Conservation (phyloP, 768 basidiomycete genomes). For the Trametes villosa region DNA sequence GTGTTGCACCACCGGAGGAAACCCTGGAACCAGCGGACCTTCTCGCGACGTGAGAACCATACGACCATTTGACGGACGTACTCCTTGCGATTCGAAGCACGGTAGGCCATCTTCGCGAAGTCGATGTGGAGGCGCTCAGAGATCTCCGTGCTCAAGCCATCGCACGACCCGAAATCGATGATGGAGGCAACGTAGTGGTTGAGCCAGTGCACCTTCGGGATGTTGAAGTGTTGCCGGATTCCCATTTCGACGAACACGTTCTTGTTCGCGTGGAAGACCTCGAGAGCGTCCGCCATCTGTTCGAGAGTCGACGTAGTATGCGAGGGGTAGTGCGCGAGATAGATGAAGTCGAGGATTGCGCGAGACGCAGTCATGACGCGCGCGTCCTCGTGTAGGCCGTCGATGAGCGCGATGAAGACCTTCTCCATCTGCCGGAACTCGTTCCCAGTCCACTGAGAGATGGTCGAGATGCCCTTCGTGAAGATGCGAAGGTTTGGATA, state of each 20-base stretch:
- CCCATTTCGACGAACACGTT: constrained; percentile 40
- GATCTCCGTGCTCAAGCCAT: constrained; percentile 36
- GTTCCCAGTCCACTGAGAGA: constrained; percentile 48
- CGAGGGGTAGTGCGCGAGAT: constrained; percentile 29
- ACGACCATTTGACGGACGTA: constrained; percentile 32
- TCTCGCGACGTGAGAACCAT: constrained; percentile 27
- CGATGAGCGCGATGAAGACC: constrained; percentile 32
- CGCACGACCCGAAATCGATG: constrained; percentile 22
- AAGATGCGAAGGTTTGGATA: constrained; percentile 28
- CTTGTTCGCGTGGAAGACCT: constrained; percentile 41
- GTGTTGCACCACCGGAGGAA: too few relatives aligned
- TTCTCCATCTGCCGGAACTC: constrained; percentile 42
- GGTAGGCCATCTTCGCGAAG: constrained; percentile 22
- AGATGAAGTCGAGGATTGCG: constrained; percentile 16
- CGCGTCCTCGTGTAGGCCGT: constrained; percentile 21
- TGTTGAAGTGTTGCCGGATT: constrained; percentile 29
- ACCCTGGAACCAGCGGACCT: too few relatives aligned
- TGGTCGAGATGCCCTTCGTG: constrained; percentile 45
- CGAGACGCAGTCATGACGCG: constrained; percentile 29
- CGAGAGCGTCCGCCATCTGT: background rate
- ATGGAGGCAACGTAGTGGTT: constrained; percentile 28
- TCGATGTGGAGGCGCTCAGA: constrained; percentile 27
- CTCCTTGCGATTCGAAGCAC: constrained; percentile 30
- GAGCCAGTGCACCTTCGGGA: constrained; percentile 34
- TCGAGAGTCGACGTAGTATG: background rate